Evolutionary conservation across 192 early-diverging fungal genomes (phyloP), one percentile per base, ranked within the genome.

Genomic region (Coemansia brasiliensis): DNA sequence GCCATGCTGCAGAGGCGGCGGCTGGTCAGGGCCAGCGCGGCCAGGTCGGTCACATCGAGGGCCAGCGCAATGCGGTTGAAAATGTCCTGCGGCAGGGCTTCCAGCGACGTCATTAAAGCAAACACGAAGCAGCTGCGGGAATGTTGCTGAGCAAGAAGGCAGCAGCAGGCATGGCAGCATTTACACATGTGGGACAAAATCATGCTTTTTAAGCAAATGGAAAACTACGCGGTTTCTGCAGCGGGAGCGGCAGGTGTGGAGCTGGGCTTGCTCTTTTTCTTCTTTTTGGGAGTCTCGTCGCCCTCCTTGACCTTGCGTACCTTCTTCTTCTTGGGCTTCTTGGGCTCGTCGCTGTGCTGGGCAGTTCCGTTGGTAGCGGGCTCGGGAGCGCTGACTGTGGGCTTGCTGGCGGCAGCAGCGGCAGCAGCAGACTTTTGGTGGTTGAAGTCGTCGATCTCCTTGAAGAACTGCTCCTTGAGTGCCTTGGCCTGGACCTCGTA

Each of bases 21-120:
- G 59, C 66, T 79, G 41, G 62, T 39, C 4, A 69, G 59, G 15
- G 66, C 61, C 27, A 79, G 65, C 15, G 65, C 37, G 1, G 50
- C 52, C 18, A 72, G 44, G 48, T 72, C 70, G 12, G 55, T 55
- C 5, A 44, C 45, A 21, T 62, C 70, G 13, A 79, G 48, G 15
- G 55, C 58, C 1, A 69, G 50, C n/a, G 69, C 76, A 24, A 79
- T 56, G 35, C 38, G 61, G 41, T 57, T 69, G 35, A 79, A 79
- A 17, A 69, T n/a, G n/a, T 42, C 54, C 29, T 72, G 69, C 21
- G 75, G 75, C 43, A 79, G 58, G 10, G 43, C 11, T 18, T 79
- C 75, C 0, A 78, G 24, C 35, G 29, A 44, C 10, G 64, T 1
- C 68, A 72, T 67, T 56, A 18, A 6, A 43, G 5, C 15, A 17